Evolutionary conservation across 2,329 filamentous ascomycete genomes (phyloP).

Genomic region (Onygenales sp.): DNA sequence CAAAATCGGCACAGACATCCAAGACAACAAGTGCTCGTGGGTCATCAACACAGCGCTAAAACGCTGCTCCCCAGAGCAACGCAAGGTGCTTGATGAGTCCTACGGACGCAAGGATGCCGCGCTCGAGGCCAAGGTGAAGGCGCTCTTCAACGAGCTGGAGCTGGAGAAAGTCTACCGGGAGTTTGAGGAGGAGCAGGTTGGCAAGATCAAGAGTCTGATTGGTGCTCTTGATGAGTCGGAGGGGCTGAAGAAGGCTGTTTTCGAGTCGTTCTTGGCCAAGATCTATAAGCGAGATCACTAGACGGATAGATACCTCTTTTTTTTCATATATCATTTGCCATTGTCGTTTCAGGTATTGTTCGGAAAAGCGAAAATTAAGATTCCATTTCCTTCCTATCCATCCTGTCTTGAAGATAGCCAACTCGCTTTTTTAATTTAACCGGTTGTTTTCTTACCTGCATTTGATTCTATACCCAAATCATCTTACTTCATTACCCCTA

Average conservation of each 20-base stretch:
- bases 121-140: conserved; percentile 79
- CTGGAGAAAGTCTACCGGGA: conserved; percentile 75
- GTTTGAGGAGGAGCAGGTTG: conserved; percentile 80
- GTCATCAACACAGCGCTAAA: conserved; percentile 88
- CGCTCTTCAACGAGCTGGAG: conserved; percentile 75
- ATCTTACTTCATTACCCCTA: too few species aligned
- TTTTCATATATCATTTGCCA: not conserved
- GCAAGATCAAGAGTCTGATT: conserved; percentile 69
- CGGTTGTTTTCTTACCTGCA: too few species aligned
- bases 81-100: conserved; percentile 77
- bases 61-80: conserved; percentile 73
- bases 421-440: too few species aligned
- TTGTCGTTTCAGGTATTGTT: not conserved
- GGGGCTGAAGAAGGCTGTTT: conserved; percentile 82
- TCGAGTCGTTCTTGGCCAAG: conserved; percentile 84
- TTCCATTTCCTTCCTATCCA: not conserved
- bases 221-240: conserved; percentile 70
- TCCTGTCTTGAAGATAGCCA: not conserved
- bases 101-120: conserved; percentile 85
- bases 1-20: conserved; percentile 98
- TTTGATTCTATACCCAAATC: too few species aligned
- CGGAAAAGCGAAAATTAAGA: not conserved
- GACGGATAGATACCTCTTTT: conserved; percentile 12
- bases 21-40: conserved; percentile 99
- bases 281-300: conserved; percentile 98